phyloP scores from a whole-genome alignment of 257 asterid species.

The Nicotiana obtusifolia region DNA sequence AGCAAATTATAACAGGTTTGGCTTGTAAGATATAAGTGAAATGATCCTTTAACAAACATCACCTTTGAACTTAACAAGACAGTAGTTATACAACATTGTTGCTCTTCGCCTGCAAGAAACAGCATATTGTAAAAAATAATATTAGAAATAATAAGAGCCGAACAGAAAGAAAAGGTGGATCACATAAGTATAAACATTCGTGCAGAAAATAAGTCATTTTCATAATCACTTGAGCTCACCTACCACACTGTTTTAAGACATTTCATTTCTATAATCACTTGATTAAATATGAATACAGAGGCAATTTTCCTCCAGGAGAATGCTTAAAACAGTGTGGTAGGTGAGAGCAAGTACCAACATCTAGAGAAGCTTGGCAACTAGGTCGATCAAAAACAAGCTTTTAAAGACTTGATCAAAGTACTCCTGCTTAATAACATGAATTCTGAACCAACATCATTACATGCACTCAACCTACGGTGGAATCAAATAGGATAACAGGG shows the following conservation, averaged over 20 bases:
- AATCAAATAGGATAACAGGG: not conserved
- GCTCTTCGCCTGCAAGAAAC: slow-evolving; percentile 49
- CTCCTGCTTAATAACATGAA: too few relatives aligned
- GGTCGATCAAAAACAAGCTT: too few relatives aligned
- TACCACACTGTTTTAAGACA: too few relatives aligned
- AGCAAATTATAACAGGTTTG: not conserved
- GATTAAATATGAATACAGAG: not conserved
- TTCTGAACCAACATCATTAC: too few relatives aligned
- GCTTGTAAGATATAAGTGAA: not conserved
- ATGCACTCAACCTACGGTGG: too few relatives aligned
- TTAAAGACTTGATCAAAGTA: too few relatives aligned
- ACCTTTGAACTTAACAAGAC: slow-evolving; percentile 73
- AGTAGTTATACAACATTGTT: slow-evolving; percentile 47
- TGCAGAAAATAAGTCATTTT: not conserved
- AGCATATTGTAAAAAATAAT: slow-evolving; percentile 19
- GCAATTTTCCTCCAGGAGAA: not conserved
- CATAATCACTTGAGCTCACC: not conserved
- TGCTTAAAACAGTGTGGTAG: not conserved
- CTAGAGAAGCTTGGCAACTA: too few relatives aligned
- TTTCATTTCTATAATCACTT: not conserved
- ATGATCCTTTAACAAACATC: slow-evolving; percentile 12
- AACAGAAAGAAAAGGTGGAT: slow-evolving; percentile 31
- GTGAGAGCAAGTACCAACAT: not conserved
- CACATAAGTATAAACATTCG: not conserved
- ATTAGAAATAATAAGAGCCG: slow-evolving; percentile 47